Base-by-base conservation (phyloP, 177 flowering plant genomes). In the Vitis hybrid region DNA sequence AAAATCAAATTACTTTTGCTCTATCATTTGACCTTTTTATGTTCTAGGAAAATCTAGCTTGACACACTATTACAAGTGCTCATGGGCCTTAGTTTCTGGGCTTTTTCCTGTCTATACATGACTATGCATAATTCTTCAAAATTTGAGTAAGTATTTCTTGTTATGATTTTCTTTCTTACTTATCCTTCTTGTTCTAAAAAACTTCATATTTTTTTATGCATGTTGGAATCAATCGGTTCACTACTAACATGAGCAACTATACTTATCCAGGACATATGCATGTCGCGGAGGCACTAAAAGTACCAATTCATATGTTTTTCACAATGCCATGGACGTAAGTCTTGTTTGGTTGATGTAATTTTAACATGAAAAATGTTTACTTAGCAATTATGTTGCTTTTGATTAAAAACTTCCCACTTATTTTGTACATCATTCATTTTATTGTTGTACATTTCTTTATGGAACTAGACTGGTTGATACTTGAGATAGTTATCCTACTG, bases 321-420 rank as follows among this genome's bases (percentile, higher is more conserved):
- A 79, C 82, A 10, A 81, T 81, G 82, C 85, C 85, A n/a, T 81
- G 85, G 82, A 81, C 85, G 82, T 81, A 72, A 81, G 80, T 79
- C 10, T 69, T 49, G 15, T 58, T 62, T 76, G 10, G 62, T 10
- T 68, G 15, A 22, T 55, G 52, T 14, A 4, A 52, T 55, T 1
- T 55, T 7, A 22, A 60, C 9, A 33, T 19, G 26, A 60, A 13
- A 60, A 26, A 26, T 26, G 13, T 62, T 49, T 39, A 6, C 4
- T 39, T 62, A 62, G 12, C 56, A 53, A 53, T 53, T 53, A 53
- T 53, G 7, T 53, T 14, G 16, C 16, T 12, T 15, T 53, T 53
- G n/a, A 12, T 53, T 15, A 1, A 5, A 3, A 14, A 1, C 7
- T 53, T 53, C 6, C 7, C 7, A 14, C 56, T n/a, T 15, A 53